These are phyloP conservation scores for Cymodocea nodosa DNA, from an alignment of 116 monocot genomes.

Conservation along the genomic window DNA sequence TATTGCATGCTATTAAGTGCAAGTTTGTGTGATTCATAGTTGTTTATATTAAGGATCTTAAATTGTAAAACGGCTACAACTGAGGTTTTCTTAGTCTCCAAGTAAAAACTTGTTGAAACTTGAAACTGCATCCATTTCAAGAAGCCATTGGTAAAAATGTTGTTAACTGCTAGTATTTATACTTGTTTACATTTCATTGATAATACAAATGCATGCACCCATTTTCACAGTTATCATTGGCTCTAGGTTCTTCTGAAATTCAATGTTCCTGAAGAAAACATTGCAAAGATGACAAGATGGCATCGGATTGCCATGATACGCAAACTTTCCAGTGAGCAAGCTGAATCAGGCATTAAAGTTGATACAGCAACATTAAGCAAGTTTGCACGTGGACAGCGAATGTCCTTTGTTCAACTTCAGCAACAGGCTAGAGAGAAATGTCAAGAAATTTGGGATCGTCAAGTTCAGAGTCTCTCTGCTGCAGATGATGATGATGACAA, in stretches of 20 bases:
- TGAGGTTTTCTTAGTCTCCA: too few relatives aligned
- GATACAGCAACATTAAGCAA: constrained; percentile 75
- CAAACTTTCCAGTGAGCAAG: constrained; percentile 94
- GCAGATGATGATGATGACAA: constrained; percentile 64
- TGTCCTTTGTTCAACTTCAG: constrained; percentile 97
- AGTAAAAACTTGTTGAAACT: too few relatives aligned
- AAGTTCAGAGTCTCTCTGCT: constrained; percentile 85
- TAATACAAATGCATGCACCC: too few relatives aligned
- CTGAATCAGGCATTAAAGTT: constrained; percentile 71
- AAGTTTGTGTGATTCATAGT: too few relatives aligned
- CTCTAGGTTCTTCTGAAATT: constrained; percentile 83
- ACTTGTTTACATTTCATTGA: too few relatives aligned
- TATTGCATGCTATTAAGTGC: too few relatives aligned
- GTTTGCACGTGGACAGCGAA: constrained; percentile 92
- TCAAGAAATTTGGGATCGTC: constrained; percentile 98
- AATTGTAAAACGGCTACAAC: too few relatives aligned
- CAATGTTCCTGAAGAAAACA: constrained; percentile 76
- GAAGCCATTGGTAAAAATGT: too few relatives aligned
- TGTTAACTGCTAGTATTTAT: too few relatives aligned
- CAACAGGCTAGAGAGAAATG: constrained; percentile 97
- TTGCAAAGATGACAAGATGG: constrained; percentile 90
- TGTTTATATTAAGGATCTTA: too few relatives aligned
- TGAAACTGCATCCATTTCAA: too few relatives aligned
- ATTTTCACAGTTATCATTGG: neutral
- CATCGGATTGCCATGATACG: constrained; percentile 90